Conservation (phyloP, 208 protist species). For the Leishmania lainsoni region DNA sequence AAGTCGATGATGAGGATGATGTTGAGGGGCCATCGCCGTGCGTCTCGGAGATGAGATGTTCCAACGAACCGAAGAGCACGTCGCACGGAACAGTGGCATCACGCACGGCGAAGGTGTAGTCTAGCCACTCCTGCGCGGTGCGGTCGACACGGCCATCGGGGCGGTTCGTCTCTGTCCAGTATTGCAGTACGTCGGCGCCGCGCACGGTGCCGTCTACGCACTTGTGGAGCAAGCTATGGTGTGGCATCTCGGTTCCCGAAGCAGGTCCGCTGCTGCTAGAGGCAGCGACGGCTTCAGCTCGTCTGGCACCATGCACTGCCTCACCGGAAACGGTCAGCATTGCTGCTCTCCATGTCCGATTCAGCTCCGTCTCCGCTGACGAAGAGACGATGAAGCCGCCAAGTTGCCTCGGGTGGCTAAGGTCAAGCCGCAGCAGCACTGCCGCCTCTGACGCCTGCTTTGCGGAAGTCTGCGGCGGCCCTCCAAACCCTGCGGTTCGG, state of each 20-base stretch:
- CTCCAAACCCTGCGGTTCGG: background rate
- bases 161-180: conserved; percentile 79
- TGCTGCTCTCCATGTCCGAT: no score
- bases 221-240: conserved; percentile 48
- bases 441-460: conserved; percentile 3
- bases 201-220: conserved; percentile 65
- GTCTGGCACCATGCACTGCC: background rate
- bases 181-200: conserved; percentile 67
- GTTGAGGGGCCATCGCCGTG: background rate
- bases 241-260: background rate
- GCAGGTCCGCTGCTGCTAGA: background rate
- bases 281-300: background rate
- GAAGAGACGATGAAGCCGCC: conserved; percentile 49
- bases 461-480: background rate
- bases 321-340: conserved; percentile 2
- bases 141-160: conserved; percentile 55
- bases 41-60: conserved; percentile 38
- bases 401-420: conserved; percentile 40
- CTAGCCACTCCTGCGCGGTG: conserved; percentile 71
- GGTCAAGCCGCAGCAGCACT: conserved; percentile 75
- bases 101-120: conserved; percentile 56
- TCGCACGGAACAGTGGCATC: conserved; percentile 63
- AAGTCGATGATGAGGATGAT: background rate
- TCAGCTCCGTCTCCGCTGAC: background rate
- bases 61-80: conserved; percentile 70